These are phyloP conservation scores for Arthrocladium fulminans DNA, from an alignment of 2,329 filamentous ascomycete species.

Conservation along the genomic window DNA sequence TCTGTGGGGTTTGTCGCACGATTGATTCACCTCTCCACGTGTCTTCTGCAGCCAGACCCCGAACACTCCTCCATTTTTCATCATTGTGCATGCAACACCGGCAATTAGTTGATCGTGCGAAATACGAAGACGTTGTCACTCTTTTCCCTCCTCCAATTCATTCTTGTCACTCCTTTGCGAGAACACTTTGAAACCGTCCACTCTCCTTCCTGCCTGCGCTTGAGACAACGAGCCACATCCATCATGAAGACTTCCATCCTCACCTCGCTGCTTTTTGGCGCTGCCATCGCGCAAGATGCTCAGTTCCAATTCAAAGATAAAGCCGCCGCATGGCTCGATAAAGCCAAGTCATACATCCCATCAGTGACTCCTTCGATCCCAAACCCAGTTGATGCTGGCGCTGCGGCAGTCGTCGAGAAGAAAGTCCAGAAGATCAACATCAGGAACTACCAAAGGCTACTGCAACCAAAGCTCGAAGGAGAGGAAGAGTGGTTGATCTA, in stretches of 20 bases:
- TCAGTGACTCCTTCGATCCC: slow-evolving; percentile 32
- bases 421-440: slow-evolving; percentile 46
- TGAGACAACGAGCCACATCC: not conserved
- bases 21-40: slow-evolving; percentile 2
- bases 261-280: not conserved
- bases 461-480: slow-evolving; percentile 36
- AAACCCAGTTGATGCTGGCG: slow-evolving; percentile 31
- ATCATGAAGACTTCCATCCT: slow-evolving; percentile 4
- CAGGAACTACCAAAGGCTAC: slow-evolving; percentile 48
- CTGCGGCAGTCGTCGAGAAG: slow-evolving; percentile 41
- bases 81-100: not conserved
- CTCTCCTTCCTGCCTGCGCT: not conserved
- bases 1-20: too few species aligned
- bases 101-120: not conserved
- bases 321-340: slow-evolving; percentile 40
- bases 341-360: slow-evolving; percentile 48
- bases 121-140: not conserved
- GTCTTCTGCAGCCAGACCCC: not conserved
- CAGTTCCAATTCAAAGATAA: slow-evolving; percentile 45
- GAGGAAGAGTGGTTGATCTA: slow-evolving; percentile 52
- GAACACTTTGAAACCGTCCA: not conserved
- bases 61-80: not conserved
- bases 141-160: not conserved
- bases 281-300: not conserved
- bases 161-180: not conserved